These are phyloP conservation scores for Aspergillus bombycis DNA, from an alignment of 2,329 filamentous ascomycete genomes.

Conservation along the genomic window DNA sequence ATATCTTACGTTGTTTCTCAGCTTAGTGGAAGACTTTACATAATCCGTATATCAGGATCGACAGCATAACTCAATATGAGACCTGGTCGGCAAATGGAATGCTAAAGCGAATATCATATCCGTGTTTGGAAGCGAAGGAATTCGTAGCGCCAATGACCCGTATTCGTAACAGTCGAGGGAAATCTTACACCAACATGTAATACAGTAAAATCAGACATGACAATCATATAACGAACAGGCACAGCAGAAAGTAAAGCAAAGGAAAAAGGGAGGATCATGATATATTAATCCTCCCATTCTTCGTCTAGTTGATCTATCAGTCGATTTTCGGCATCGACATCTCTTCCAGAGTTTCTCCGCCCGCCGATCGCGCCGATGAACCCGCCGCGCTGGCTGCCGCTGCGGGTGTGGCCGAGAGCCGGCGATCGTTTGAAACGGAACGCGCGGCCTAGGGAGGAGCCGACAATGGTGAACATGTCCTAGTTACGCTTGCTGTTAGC, in stretches of 20 bases:
- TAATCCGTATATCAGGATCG: background rate
- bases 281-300: constrained; percentile 79
- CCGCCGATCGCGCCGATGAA: constrained; percentile 42
- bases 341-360: constrained; percentile 21
- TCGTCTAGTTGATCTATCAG: constrained; percentile 96
- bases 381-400: constrained; percentile 31
- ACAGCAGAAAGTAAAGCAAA: background rate
- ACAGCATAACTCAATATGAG: background rate
- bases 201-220: background rate
- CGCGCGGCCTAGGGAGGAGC: constrained; percentile 47
- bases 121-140: background rate
- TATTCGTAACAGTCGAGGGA: background rate
- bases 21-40: background rate
- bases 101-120: background rate
- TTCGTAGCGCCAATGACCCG: background rate
- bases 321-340: constrained; percentile 82
- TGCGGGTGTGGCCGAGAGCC: constrained; percentile 38
- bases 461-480: constrained; percentile 53
- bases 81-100: background rate
- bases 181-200: background rate
- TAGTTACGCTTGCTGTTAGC: constrained; percentile 26
- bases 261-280: background rate
- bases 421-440: constrained; percentile 40
- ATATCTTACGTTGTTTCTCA: background rate
- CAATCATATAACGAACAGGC: background rate